These are phyloP conservation scores for Saccharum officinarum DNA, from an alignment of 176 grass and related monocot genomes.

Conservation along the genomic window DNA sequence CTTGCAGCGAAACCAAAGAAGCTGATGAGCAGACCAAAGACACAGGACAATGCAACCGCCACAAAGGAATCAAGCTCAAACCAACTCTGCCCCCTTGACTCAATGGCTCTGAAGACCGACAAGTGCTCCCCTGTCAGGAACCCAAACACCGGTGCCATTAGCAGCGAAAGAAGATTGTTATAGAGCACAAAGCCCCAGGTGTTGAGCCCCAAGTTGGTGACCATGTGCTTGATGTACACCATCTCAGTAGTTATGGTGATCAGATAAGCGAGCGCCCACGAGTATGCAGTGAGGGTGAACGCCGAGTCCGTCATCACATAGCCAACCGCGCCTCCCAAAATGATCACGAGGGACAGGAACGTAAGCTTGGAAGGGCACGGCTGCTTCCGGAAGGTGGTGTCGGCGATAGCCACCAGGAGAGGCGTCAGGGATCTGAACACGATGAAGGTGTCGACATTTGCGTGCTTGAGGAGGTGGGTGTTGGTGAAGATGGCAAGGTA, in stretches of 20 bases:
- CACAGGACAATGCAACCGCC: conserved; percentile 59
- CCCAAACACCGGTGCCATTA: conserved; percentile 56
- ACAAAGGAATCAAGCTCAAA: conserved; percentile 55
- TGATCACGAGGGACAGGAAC: conserved; percentile 55
- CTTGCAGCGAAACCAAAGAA: conserved; percentile 83
- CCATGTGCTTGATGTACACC: conserved; percentile 85
- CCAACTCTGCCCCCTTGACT: conserved; percentile 57
- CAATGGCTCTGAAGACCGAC: conserved; percentile 47
- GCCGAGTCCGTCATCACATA: conserved; percentile 69
- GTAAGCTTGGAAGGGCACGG: conserved; percentile 66
- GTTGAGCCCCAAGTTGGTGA: conserved; percentile 67
- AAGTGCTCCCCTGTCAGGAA: conserved; percentile 73
- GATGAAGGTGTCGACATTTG: conserved; percentile 79
- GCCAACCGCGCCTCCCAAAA: conserved; percentile 59
- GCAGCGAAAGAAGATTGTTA: conserved; percentile 66
- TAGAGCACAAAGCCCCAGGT: conserved; percentile 82
- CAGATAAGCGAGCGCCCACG: conserved; percentile 68
- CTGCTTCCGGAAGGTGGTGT: conserved; percentile 63
- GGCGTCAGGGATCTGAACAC: conserved; percentile 71
- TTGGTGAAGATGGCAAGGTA: conserved; percentile 85
- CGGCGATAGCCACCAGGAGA: conserved; percentile 63
- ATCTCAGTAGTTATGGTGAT: conserved; percentile 72
- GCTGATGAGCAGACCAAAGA: conserved; percentile 78
- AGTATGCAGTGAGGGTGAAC: conserved; percentile 67
- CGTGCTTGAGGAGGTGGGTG: conserved; percentile 66